Base-by-base conservation (phyloP, 352 stramenopile genomes). In the Pythium periplocum region DNA sequence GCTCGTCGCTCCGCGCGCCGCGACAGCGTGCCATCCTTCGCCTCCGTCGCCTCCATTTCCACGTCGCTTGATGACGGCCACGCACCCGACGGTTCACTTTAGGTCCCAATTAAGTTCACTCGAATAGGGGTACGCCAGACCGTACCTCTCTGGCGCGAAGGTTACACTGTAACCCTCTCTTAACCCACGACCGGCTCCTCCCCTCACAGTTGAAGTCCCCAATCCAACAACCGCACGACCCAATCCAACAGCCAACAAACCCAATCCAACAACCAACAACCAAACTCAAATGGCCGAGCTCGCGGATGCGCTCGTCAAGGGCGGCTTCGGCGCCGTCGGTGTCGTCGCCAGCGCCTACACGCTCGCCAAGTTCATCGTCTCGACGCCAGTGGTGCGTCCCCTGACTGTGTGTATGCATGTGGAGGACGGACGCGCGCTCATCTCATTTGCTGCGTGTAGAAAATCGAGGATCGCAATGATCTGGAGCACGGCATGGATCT, bases 291-390 rank as follows among this genome's bases (percentile, higher is more conserved):
- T 89, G 78, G 62, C 75, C 56, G 69, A 61, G 43, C 66, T 87
- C 36, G 62, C 69, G 35, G 77, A 90, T 41, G 66, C 71, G 51
- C 40, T 90, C 34, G 47, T 90, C 57, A 89, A 90, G 69, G 76
- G 79, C 52, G 82, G 75, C 42, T 50, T 93, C 4, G 78, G 79
- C 43, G 69, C 73, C n/a, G 55, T 86, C 48, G 82, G 82, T 58
- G 86, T 93, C 43, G 52, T 86, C 12, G 79, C 76, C 45, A 93
- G 79, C 48, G 79, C 78, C 53, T 78, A 78, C 62, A 85, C 78
- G 66, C 72, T 93, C 42, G 78, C 75, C 61, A 90, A 89, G 71
- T 93, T 90, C 68, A 86, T 93, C 51, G 54, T 83, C 45, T 71
- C 73, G 26, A 87, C 81, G 35, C 70, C 78, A 6, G 73, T 90